Evolutionary conservation across 2,329 filamentous ascomycete species (phyloP), one percentile per base, ranked within the genome.

Genomic region (Diaporthe australafricana): DNA sequence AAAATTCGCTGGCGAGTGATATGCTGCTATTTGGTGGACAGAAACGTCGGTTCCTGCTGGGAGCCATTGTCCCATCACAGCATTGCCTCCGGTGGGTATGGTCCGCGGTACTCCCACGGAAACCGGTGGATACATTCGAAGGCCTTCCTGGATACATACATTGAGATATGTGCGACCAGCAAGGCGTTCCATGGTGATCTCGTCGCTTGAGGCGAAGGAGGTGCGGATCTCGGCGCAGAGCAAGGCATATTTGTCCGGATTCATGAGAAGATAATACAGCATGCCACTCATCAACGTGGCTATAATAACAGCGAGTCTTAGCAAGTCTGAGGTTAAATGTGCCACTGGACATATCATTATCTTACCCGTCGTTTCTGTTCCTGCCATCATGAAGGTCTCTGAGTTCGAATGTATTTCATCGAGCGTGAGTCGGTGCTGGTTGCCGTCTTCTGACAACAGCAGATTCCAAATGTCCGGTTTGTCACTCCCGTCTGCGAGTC

Each of bases 21-120:
- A 84, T 12, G 83, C 78, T 3, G 84, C 79, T 75, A 80, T 85
- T 35, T 87, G 85, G 50, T 83, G 81, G 1, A 87, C 79, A 1
- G 82, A 80, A 0, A 87, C 79, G 5, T 77, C 75, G 0, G 82
- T 86, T 45, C 76, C 76, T 56, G 78, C 76, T 1, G 82, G 80
- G 0, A 84, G 72, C 35, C 72, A 80, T 14, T 75, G 55, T 20
- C 78, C 79, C 30, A 75, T 74, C 62, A 84, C 78, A 0, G 57
- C 75, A 1, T 77, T 78, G 5, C 83, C 83, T 7, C 78, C 79
- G 68, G 20, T 57, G 22, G 27, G 40, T 30, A 76, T 74, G 27
- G 77, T 62, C 1, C 82, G 42, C 0, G 80, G 79, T 7, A 81
- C 50, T 0, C 77, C 78, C 12, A 71, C 70, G 0, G 78, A 72